Evolutionary conservation across 352 stramenopile species (phyloP).

Genomic region (Phytophthora lateralis): DNA sequence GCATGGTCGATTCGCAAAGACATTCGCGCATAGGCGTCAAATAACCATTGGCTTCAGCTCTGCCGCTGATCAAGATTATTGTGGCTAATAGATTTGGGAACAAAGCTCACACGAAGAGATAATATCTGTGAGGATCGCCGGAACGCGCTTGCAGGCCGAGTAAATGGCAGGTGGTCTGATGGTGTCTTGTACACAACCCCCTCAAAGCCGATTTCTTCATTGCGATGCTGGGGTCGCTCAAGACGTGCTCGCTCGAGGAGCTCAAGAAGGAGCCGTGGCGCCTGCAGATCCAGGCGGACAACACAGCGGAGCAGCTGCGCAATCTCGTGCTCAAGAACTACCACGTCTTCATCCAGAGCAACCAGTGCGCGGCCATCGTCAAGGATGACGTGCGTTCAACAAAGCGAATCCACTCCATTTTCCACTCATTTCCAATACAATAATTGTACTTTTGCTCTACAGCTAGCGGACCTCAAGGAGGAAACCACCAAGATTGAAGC

Average conservation of each 20-base stretch:
- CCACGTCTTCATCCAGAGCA: conserved; percentile 92
- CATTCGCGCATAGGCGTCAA: too few species aligned
- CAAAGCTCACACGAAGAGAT: too few species aligned
- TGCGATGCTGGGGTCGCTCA: conserved; percentile 37
- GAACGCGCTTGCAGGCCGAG: too few species aligned
- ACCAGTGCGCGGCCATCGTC: conserved; percentile 85
- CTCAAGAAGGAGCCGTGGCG: conserved; percentile 87
- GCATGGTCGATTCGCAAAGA: too few species aligned
- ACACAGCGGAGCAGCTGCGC: conserved; percentile 75
- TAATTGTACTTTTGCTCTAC: conserved; percentile 3
- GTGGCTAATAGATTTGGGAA: too few species aligned
- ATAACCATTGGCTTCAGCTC: too few species aligned
- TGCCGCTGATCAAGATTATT: too few species aligned
- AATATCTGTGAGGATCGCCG: too few species aligned
- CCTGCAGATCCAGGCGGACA: conserved; percentile 83
- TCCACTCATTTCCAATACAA: conserved; percentile 10
- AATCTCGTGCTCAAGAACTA: conserved; percentile 90
- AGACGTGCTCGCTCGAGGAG: conserved; percentile 75
- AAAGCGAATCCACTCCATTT: not conserved
- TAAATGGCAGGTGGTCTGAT: not conserved
- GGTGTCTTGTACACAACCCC: not conserved
- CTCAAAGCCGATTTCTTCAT: not conserved
- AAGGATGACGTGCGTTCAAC: conserved; percentile 62
- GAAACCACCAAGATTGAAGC: conserved; percentile 60
- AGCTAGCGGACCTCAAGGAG: conserved; percentile 73